phyloP scores from a whole-genome alignment of 208 protist species.

The Acanthamoeba healyi region DNA sequence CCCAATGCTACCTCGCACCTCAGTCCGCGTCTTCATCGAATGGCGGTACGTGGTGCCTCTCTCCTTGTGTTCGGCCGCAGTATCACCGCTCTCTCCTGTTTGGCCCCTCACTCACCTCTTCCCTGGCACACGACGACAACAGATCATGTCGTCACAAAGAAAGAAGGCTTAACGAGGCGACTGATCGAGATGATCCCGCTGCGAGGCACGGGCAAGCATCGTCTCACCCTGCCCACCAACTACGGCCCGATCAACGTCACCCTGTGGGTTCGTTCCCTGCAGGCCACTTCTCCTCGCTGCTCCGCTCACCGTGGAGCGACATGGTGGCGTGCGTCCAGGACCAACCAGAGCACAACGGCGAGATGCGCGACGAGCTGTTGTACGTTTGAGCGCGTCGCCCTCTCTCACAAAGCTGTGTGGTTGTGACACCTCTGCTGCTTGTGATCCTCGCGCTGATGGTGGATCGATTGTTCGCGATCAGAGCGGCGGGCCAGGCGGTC shows the following conservation, averaged over 20 bases:
- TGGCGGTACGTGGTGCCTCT: no score
- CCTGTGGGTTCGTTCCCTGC: background rate
- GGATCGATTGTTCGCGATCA: no score
- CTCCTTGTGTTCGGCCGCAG: no score
- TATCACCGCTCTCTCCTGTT: no score
- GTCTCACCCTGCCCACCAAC: slow-evolving; percentile 5
- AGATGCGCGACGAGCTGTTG: background rate
- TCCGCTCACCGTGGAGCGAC: background rate
- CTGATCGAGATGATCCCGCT: background rate
- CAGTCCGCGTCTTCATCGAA: no score
- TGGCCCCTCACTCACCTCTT: no score
- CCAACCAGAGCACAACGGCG: background rate
- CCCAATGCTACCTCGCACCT: background rate
- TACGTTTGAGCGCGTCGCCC: background rate
- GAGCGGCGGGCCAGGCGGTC: background rate
- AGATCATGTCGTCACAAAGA: no score
- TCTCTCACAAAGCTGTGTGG: background rate
- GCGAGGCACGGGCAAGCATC: background rate
- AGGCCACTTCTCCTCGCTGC: background rate
- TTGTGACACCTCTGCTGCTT: no score
- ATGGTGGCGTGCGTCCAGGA: background rate
- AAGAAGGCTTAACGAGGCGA: background rate
- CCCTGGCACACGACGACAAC: no score
- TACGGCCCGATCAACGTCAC: slow-evolving; percentile 2
- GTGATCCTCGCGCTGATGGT: no score